Conservation (phyloP, 352 stramenopile genomes). For the Globisporangium viniferum region DNA sequence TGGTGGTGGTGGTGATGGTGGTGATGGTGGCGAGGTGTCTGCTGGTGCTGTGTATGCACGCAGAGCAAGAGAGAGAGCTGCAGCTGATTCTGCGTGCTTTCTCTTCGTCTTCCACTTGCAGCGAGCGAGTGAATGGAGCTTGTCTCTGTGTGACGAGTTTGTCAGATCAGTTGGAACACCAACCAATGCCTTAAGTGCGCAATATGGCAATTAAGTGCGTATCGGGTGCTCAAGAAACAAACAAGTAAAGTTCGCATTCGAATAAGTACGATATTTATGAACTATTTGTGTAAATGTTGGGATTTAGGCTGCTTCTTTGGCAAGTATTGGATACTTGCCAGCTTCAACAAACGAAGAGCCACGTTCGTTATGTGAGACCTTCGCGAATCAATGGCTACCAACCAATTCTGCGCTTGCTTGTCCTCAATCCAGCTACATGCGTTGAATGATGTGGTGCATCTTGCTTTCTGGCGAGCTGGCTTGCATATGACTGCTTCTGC, state of each 20-base stretch:
- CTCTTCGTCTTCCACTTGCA: slow-evolving; percentile 1
- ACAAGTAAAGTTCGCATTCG: neutral
- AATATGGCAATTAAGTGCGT: neutral
- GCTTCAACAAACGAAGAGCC: neutral
- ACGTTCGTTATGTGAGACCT: neutral
- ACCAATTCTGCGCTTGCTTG: neutral
- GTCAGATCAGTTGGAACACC: slow-evolving; percentile 2
- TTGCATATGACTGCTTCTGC: neutral
- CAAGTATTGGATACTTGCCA: neutral
- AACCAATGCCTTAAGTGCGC: slow-evolving; percentile 9
- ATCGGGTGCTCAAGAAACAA: neutral
- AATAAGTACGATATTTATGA: neutral
- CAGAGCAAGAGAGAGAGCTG: neutral
- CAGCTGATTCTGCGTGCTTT: slow-evolving; percentile 1
- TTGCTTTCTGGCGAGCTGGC: neutral
- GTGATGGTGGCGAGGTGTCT: neutral
- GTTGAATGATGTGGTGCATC: no score
- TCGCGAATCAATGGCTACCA: neutral
- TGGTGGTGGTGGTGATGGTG: neutral
- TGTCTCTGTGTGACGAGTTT: neutral
- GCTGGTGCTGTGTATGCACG: neutral
- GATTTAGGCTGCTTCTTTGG: neutral
- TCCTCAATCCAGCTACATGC: no score
- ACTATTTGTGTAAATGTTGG: neutral
- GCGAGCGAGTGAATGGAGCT: slow-evolving; percentile 6